Base-by-base conservation (phyloP, 2,329 filamentous ascomycete species). In the Cladosporium cucumerinum region DNA sequence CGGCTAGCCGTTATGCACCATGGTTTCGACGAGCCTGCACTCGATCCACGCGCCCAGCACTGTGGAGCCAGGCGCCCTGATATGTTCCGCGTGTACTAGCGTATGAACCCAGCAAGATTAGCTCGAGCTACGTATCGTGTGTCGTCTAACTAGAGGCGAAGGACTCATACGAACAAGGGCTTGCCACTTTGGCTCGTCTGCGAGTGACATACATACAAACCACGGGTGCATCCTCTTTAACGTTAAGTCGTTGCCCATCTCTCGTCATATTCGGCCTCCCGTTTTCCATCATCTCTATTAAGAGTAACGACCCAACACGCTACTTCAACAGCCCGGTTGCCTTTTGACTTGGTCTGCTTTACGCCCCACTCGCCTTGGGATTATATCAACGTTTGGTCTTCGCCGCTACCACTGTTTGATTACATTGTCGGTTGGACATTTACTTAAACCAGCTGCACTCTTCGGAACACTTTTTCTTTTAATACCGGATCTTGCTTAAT, bases 121-220 rank as follows among this genome's bases (percentile, higher is more conserved):
- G 61, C 61, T 64, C 61, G 46, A 43, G 61, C 61, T 64, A 64
- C 61, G 61, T 64, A 64, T 64, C 26, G 61, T 63, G 61, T 63
- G 61, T 64, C 61, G 61, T 64, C 54, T 64, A 46, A 46, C 39
- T 46, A 58, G 61, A 64, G 61, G 61, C 61, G 61, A 64, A 52
- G 61, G 54, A 64, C 61, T 64, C 61, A 64, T 51, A 64, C 61
- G 61, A 59, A 58, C 54, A 58, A 58, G 61, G 61, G 61, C 55
- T 57, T 64, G 61, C 61, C 61, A 64, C 61, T 51, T 46, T 30
- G 59, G 55, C 61, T 58, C 54, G 61, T 51, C 51, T 55, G 28
- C 32, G 51, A 49, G 61, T 58, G 61, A 59, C 51, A 64, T 64
- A 64, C 61, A 64, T 64, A 64, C 61, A 64, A 63, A 49, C 61